Conservation (phyloP, 129 eudicot genomes). For the Tanacetum coccineum region DNA sequence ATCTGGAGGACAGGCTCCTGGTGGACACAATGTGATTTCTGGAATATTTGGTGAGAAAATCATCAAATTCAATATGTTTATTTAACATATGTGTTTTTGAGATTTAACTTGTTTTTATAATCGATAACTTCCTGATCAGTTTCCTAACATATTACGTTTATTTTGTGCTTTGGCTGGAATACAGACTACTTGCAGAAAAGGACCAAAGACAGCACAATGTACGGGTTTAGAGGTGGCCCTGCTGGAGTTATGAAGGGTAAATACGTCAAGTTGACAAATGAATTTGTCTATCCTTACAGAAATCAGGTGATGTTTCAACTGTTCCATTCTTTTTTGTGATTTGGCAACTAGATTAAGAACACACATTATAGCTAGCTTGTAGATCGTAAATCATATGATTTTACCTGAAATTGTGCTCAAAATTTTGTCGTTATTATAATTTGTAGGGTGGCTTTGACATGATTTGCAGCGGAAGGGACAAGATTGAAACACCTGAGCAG, state of each 20-base stretch:
- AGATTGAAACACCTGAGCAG: conserved; percentile 98
- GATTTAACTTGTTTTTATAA: not conserved
- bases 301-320: conserved; percentile 60
- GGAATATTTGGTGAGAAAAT: conserved; percentile 73
- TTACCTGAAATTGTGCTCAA: conserved; percentile 8
- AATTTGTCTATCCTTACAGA: conserved; percentile 81
- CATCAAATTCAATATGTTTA: conserved; percentile 6
- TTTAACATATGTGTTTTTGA: conserved; percentile 5
- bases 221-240: conserved; percentile 94
- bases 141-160: not conserved
- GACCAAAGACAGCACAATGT: conserved; percentile 67
- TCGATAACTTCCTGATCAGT: not conserved
- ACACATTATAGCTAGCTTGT: not conserved
- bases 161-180: conserved; percentile 14
- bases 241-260: conserved; percentile 87
- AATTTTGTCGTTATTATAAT: not conserved
- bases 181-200: conserved; percentile 79
- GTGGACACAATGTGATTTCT: conserved; percentile 93
- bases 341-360: not conserved
- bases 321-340: not conserved
- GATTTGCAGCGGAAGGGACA: conserved; percentile 97
- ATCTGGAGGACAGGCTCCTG: conserved; percentile 99
- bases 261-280: conserved; percentile 65
- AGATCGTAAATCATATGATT: not conserved
- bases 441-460: conserved; percentile 98